Conservation (phyloP, 2,329 filamentous ascomycete species). For the Fusarium oxysporum region DNA sequence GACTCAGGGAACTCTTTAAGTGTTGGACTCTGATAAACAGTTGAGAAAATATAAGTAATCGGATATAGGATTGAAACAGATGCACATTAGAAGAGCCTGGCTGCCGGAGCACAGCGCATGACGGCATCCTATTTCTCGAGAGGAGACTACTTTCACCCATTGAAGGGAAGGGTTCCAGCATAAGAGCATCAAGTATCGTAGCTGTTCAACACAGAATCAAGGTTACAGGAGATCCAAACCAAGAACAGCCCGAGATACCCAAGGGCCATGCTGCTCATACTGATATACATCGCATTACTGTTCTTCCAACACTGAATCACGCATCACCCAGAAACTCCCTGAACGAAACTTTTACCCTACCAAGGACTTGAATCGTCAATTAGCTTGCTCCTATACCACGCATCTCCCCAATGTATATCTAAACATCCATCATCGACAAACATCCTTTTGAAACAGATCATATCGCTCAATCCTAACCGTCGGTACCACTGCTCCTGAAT, state of each 20-base stretch:
- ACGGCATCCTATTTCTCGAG: not conserved
- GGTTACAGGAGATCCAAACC: not conserved
- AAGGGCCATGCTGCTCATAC: not conserved
- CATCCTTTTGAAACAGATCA: constrained; percentile 10
- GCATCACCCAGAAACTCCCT: not conserved
- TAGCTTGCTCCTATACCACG: constrained; percentile 27
- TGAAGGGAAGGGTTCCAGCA: not conserved
- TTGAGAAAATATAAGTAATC: not conserved
- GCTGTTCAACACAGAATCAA: not conserved
- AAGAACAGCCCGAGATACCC: not conserved
- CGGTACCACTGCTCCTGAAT: constrained; percentile 93
- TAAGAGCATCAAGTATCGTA: not conserved
- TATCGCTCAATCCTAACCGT: constrained; percentile 65
- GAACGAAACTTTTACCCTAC: constrained; percentile 28
- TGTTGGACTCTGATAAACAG: not conserved
- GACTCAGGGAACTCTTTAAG: not conserved
- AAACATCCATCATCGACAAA: constrained; percentile 10
- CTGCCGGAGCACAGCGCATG: not conserved
- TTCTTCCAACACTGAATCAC: not conserved
- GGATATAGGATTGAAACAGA: not conserved
- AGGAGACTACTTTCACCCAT: not conserved
- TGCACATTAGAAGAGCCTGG: not conserved
- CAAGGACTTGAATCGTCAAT: constrained; percentile 21
- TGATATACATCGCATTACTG: not conserved
- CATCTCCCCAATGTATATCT: constrained; percentile 25